phyloP scores from a whole-genome alignment of 176 grass and related monocot species.

The Eragrostis nindensis region DNA sequence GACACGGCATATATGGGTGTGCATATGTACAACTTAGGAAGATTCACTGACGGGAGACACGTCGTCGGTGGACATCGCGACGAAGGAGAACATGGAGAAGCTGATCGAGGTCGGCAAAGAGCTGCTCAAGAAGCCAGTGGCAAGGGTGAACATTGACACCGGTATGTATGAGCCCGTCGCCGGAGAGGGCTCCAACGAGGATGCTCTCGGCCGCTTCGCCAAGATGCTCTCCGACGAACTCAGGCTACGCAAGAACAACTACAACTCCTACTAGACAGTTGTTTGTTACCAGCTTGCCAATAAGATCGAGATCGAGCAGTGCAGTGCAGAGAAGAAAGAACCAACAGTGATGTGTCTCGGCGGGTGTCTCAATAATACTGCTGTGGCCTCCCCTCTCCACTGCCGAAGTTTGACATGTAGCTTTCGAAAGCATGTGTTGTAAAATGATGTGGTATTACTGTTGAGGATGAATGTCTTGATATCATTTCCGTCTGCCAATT shows the following conservation, averaged over 20 bases:
- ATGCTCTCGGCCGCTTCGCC: slow-evolving; percentile 43
- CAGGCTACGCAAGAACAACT: slow-evolving; percentile 30
- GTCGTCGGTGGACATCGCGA: neutral
- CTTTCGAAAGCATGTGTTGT: neutral
- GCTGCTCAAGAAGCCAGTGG: slow-evolving; percentile 30
- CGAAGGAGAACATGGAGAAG: neutral
- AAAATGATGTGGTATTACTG: neutral
- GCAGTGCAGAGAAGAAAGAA: neutral
- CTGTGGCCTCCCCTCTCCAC: neutral
- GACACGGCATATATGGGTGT: too few species aligned
- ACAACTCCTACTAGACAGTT: neutral
- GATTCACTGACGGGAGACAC: neutral
- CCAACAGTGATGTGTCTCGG: neutral
- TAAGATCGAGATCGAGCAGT: too few species aligned
- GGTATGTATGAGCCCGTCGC: neutral
- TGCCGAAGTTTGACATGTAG: too few species aligned
- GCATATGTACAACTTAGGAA: too few species aligned
- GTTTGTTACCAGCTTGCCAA: neutral
- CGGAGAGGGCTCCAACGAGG: slow-evolving; percentile 39
- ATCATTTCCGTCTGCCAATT: neutral
- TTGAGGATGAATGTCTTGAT: too few species aligned
- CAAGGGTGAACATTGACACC: slow-evolving; percentile 60
- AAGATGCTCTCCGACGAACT: slow-evolving; percentile 54
- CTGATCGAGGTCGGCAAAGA: neutral
- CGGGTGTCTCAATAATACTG: too few species aligned